Base-by-base conservation (phyloP, 352 stramenopile genomes). In the Phytophthora cryptogea region DNA sequence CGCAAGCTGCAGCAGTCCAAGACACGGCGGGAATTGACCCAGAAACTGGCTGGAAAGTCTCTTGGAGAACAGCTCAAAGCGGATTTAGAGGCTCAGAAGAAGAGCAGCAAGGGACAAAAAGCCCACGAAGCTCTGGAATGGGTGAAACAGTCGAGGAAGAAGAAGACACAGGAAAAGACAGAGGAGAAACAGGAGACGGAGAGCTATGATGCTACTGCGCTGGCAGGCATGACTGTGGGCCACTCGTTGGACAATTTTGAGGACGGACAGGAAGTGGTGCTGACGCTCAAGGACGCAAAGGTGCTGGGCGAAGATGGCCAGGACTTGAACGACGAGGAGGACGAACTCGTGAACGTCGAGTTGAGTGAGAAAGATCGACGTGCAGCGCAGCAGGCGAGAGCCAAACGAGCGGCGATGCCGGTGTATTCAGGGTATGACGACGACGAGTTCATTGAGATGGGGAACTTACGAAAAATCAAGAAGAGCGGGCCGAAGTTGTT, bases 351-450 rank as follows among this genome's bases (percentile, higher is more conserved):
- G 57, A 97, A 97, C 62, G 83, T 94, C 0, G 82, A 89, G 41
- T 37, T 97, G 43, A 82, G 74, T 37, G 87, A 97, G 42, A 80
- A 80, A 16, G 85, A 95, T 32, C 69, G 71, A 16, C 76, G 70
- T 11, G 23, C 63, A 3, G 77, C 76, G 0, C 63, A 74, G 10
- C 70, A 94, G 45, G 59, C 73, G 26, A 70, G 70, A 10, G 64
- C 70, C 0, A 74, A 80, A 33, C 67, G 83, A 4, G 76, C 83
- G 1, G 31, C 47, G 0, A 80, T 92, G 66, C 88, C 88, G 0
- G 81, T 95, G 44, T 99, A 99, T 78, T 86, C 88, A 9, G 97
- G 90, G 0, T 97, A 94, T 62, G 97, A 99, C 69, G 96, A 99
- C 71, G 95, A 98, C 57, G 97, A 99, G 72, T 99, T 99, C 70